These are phyloP conservation scores for Phallus indusiatus DNA, from an alignment of 768 basidiomycete species.

Conservation along the genomic window DNA sequence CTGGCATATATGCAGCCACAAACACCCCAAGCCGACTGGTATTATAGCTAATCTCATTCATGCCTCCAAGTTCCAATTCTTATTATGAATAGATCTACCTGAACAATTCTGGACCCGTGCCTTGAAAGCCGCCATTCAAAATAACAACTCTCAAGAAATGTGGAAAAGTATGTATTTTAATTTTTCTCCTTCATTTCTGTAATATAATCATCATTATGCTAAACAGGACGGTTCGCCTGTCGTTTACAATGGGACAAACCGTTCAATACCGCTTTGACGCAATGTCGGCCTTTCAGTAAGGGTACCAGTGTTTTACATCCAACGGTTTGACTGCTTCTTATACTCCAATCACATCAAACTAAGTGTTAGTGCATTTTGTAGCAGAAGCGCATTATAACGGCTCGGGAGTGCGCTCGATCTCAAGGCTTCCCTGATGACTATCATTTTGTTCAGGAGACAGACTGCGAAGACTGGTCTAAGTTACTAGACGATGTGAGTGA, in stretches of 20 bases:
- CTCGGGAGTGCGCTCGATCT: slow-evolving; percentile 60
- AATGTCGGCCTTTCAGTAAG: slow-evolving; percentile 41
- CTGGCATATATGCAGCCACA: background rate
- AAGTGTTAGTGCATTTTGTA: slow-evolving; percentile 18
- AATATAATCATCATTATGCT: background rate
- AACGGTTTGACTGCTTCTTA: slow-evolving; percentile 22
- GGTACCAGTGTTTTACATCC: slow-evolving; percentile 37
- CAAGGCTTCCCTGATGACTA: slow-evolving; percentile 76
- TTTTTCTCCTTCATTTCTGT: slow-evolving; percentile 3
- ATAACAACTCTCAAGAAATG: background rate
- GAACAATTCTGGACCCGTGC: slow-evolving; percentile 4
- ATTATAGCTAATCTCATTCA: background rate
- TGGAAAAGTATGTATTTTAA: slow-evolving; percentile 12
- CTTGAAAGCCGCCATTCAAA: background rate
- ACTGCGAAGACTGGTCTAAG: slow-evolving; percentile 24
- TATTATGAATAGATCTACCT: slow-evolving; percentile 10
- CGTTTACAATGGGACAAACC: slow-evolving; percentile 41
- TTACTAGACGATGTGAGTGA: slow-evolving; percentile 44
- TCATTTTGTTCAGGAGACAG: slow-evolving; percentile 38
- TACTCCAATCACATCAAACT: background rate
- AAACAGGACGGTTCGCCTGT: slow-evolving; percentile 39
- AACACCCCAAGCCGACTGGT: slow-evolving; percentile 32
- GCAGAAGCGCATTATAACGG: slow-evolving; percentile 64
- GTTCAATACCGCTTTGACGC: slow-evolving; percentile 61
- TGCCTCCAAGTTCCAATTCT: background rate